phyloP scores from a whole-genome alignment of 768 basidiomycete species.

The Coprinopsis sp. region DNA sequence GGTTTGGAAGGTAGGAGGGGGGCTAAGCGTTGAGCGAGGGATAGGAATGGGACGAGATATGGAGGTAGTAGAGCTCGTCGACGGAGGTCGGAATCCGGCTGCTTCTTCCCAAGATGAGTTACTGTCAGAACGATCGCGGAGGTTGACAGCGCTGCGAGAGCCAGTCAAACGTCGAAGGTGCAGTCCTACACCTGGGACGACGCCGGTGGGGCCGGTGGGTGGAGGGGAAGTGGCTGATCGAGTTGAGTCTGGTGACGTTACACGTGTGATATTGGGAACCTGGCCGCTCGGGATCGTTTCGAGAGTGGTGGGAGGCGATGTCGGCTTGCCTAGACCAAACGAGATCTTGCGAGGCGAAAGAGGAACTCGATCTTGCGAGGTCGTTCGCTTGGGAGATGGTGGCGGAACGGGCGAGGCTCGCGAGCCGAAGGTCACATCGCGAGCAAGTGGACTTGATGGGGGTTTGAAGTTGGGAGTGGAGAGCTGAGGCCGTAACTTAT shows the following conservation, averaged over 20 bases:
- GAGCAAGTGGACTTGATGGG: not conserved
- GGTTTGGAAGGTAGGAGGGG: too few species aligned
- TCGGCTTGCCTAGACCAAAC: not conserved
- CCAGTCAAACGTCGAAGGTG: not conserved
- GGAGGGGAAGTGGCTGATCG: not conserved
- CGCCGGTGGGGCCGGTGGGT: not conserved
- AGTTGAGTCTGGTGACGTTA: not conserved
- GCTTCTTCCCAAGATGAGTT: not conserved
- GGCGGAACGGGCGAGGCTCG: not conserved
- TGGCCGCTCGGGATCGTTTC: not conserved
- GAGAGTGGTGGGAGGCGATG: not conserved
- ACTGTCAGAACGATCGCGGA: not conserved
- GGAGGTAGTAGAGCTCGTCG: not conserved
- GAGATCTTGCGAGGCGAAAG: not conserved
- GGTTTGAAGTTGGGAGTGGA: not conserved
- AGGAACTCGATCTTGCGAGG: not conserved
- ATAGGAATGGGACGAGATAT: too few species aligned
- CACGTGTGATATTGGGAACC: not conserved
- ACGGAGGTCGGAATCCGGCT: not conserved
- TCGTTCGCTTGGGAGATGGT: too few species aligned
- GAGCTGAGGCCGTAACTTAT: not conserved
- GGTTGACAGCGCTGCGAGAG: not conserved
- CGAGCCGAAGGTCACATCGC: not conserved
- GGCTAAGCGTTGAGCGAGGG: too few species aligned
- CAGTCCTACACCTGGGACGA: not conserved